Evolutionary conservation across 768 basidiomycete species (phyloP), one percentile per base, ranked within the genome.

Genomic region (Galerina sulciceps): DNA sequence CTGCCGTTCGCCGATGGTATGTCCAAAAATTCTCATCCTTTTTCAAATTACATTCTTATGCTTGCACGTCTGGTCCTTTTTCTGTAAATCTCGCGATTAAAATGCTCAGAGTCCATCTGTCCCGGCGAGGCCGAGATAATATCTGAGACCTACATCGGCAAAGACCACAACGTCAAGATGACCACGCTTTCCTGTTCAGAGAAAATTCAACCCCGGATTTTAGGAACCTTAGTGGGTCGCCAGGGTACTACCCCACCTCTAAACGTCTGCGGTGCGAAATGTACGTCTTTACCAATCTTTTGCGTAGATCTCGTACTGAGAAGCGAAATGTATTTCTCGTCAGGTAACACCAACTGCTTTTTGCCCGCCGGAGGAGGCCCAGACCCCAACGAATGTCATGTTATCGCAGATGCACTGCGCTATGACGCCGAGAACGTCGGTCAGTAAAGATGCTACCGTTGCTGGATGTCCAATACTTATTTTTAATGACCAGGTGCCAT

Each of bases 321-420:
- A 23, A 52, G 35, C 3, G 15, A 13, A 31, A 37, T 18, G 14
- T n/a, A n/a, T 10, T 9, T 10, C 34, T 17, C 36, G 0, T 34
- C 52, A 77, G 78, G 79, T 60, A 68, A 59, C 57, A 79, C 75
- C 6, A 77, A 79, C 66, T 83, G 80, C 72, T 83, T 81, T 73
- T 57, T 64, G 10, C 78, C 79, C 2, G 61, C 78, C 2, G 80
- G 79, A 17, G 79, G 79, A 63, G 82, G 80, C 34, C 81, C 81
- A 1, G 70, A 80, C 67, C 78, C 79, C 3, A 76, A 78, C 56
- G 79, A 84, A 17, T 82, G 79, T 59, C 69, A 76, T 65, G 70
- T 83, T 51, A 82, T 85, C 57, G 75, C 80, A 4, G 80, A 82
- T 54, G 81, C 81, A 4, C 62, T 83, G 56, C 71, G 74, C 3